Evolutionary conservation across 345 rosid genomes (phyloP), one percentile per base, ranked within the genome.

Genomic region (Camelina laxa): DNA sequence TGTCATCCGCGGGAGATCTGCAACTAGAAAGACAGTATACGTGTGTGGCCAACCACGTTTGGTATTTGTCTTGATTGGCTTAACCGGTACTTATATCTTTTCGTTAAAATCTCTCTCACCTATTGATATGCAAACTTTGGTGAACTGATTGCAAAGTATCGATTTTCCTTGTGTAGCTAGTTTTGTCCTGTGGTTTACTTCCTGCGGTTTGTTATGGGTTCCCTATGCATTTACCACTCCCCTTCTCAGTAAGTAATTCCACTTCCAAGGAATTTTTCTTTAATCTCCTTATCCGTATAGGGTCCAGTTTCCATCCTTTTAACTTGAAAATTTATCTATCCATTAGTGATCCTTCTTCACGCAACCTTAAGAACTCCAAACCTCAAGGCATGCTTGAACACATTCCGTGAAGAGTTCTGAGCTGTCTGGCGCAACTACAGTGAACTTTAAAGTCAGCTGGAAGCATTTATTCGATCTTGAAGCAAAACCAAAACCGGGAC

Each of bases 361-460:
- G 81, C 81, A 22, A 78, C 69, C 65, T 42, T 78, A 24, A 65
- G 81, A 72, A 78, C 78, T 72, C 81, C 81, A 42, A 78, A 78
- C 74, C 81, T 78, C 49, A 78, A 78, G 65, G 81, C 81, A 60
- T 78, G 81, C 33, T 27, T 78, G 77, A 78, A 78, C 72, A 78
- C 81, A 49, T 78, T 78, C 65, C 81, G 81, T 60, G 81, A 78
- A 72, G 81, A 78, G n/a, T 78, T 78, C 69, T 56, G 81, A 1
- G 81, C 81, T 42, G 81, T 78, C 15, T 78, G 81, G 81, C 78
- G 81, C 35, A 78, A 78, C 69, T 78, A 78, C 65, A 78, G 78
- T 2, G 81, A 78, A 11, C 39, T 78, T 7, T 77, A 71, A 60
- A 12, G 33, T 2, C 72, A 48, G n/a, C 39, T 22, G n/a, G 48